Percentiles rank a stretch among this genome's conserved stretches.
phyloP scores from a whole-genome alignment of 495 filamentous ascomycete species.

The Baudoinia panamericana region DNA sequence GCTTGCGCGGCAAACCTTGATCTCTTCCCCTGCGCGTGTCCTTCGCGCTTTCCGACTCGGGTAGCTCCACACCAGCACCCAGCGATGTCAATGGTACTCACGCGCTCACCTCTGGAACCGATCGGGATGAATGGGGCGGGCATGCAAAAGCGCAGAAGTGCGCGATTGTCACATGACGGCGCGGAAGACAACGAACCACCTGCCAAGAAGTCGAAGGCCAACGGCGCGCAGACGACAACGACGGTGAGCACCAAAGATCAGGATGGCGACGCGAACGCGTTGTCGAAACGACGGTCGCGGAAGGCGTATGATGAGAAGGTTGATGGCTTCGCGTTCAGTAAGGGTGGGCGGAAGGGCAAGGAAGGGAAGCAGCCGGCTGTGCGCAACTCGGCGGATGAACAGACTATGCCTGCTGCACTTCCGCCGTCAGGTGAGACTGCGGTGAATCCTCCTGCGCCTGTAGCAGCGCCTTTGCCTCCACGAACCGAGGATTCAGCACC shows the following conservation, averaged over 20 bases:
- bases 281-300: slow-evolving; percentile 2
- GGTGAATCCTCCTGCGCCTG: background rate
- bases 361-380: slow-evolving; percentile 10
- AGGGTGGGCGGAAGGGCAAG: slow-evolving; percentile 34
- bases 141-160: slow-evolving; percentile 24
- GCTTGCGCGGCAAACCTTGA: slow-evolving; percentile 1
- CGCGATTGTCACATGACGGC: slow-evolving; percentile 26
- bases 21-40: background rate
- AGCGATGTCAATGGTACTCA: slow-evolving; percentile 27
- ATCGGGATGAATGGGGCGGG: slow-evolving; percentile 27
- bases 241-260: slow-evolving; percentile 14
- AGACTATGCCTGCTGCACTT: background rate
- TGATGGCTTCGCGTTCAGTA: slow-evolving; percentile 51
- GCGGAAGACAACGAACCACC: slow-evolving; percentile 15
- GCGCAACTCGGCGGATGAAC: slow-evolving; percentile 12
- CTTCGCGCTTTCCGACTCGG: slow-evolving; percentile 8
- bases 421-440: background rate
- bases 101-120: slow-evolving; percentile 26
- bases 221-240: slow-evolving; percentile 9
- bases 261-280: slow-evolving; percentile 13
- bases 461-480: slow-evolving; percentile 26
- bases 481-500: slow-evolving; percentile 25
- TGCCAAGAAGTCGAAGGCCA: slow-evolving; percentile 12
- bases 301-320: slow-evolving; percentile 47
- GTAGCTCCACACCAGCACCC: background rate